These are phyloP conservation scores for Turritis glabra DNA, from an alignment of 345 rosid species.

Conservation along the genomic window DNA sequence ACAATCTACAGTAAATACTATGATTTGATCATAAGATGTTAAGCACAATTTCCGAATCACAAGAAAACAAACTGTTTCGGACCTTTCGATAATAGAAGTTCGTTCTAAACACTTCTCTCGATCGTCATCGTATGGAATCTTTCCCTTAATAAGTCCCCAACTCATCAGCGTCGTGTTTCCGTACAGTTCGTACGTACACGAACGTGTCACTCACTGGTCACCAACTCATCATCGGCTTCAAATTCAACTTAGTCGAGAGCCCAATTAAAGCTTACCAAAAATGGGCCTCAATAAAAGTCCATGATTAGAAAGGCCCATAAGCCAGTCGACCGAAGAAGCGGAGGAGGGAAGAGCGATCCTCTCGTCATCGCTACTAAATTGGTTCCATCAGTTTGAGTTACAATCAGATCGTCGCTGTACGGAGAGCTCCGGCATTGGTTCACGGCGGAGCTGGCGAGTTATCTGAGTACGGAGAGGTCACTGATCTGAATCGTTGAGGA, in stretches of 20 bases:
- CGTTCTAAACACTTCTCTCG: not conserved
- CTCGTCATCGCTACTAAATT: not conserved
- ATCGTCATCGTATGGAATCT: not conserved
- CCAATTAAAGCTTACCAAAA: not conserved
- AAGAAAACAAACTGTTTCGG: not conserved
- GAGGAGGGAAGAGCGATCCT: constrained; percentile 23
- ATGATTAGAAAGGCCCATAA: not conserved
- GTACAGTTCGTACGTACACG: not conserved
- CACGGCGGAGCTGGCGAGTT: constrained; percentile 12
- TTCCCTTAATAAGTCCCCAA: not conserved
- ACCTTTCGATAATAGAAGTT: not conserved
- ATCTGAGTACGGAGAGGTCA: constrained; percentile 19
- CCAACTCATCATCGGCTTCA: not conserved
- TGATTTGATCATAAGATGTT: not conserved
- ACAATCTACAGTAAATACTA: not conserved
- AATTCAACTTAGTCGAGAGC: not conserved
- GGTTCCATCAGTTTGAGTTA: not conserved
- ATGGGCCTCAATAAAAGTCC: not conserved
- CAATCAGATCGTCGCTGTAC: constrained; percentile 14
- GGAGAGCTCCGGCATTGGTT: constrained; percentile 32
- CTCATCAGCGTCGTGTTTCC: constrained; percentile 6
- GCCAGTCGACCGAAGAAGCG: constrained; percentile 1
- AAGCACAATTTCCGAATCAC: not conserved
- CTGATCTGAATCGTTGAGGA: constrained; percentile 34
- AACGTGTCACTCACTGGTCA: constrained; percentile 4